A percentile compares a stretch with the other conserved stretches of the same genome.
Evolutionary conservation across 306 rosid genomes (phyloP).

Genomic region (Vigna nakashimae): DNA sequence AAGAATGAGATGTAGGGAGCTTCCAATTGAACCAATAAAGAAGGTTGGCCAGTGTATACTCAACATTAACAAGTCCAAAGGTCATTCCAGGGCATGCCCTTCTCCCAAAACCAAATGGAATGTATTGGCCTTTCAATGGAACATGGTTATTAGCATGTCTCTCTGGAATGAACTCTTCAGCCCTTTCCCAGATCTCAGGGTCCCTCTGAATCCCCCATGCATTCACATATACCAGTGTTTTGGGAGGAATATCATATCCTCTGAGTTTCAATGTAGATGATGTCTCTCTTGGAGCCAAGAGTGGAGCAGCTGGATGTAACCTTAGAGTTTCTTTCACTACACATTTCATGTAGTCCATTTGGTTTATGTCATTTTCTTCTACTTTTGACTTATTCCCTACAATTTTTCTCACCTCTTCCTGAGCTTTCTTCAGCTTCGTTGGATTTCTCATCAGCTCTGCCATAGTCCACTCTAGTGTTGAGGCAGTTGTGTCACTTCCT

Average conservation of each 20-base stretch:
- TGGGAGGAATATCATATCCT: constrained; percentile 16
- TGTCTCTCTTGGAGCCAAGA: constrained; percentile 1
- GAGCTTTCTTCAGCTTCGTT: background rate
- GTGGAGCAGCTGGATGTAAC: constrained; percentile 15
- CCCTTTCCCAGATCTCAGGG: background rate
- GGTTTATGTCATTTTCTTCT: background rate
- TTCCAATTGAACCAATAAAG: constrained; percentile 5
- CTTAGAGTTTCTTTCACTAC: constrained; percentile 10
- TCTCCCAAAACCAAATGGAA: constrained; percentile 25
- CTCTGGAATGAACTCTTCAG: constrained; percentile 30
- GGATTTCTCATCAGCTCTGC: constrained; percentile 2
- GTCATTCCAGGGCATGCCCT: constrained; percentile 12
- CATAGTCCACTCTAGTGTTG: background rate
- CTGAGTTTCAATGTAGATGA: background rate
- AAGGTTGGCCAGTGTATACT: background rate
- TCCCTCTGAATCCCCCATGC: constrained; percentile 18
- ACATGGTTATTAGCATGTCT: background rate
- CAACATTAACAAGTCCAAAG: background rate
- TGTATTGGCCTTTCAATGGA: background rate
- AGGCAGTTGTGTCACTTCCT: background rate
- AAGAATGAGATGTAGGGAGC: background rate
- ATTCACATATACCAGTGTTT: constrained; percentile 7
- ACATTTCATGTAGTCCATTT: constrained; percentile 11
- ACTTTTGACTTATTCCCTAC: constrained; percentile 10
- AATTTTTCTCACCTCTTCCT: constrained; percentile 5